Evolutionary conservation across 805 yeast species (phyloP), one percentile per base, ranked within the genome.

Genomic region (Kodamaea kaohsiungensis): DNA sequence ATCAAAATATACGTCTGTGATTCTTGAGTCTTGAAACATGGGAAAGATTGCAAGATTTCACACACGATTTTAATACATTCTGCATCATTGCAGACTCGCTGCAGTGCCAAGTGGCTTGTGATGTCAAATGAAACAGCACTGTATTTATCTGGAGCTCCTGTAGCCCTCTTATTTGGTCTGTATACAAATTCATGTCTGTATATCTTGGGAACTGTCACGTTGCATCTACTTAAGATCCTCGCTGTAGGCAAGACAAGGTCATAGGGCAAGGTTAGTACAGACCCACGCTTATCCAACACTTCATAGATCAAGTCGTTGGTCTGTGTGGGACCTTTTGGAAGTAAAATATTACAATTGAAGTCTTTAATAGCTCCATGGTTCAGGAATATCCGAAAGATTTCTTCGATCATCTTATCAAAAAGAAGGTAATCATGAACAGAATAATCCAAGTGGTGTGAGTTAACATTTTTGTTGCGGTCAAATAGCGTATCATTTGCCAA

Each of bases 221-320:
- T 79, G n/a, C 77, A 75, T 53, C 87, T 83, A 1, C 97, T 91
- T 33, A 95, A 68, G 49, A 84, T 77, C 59, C 98, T 77, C 0
- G 99, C 99, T 75, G 88, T 82, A 0, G 99, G 98, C 35, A 92
- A 73, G 0, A 96, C 89, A 57, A 92, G 76, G 66, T 95, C 99
- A 65, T 88, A 91, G 2, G 97, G 96, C 35, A 95, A 71, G 60
- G 92, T 96, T 35, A 95, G 72, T 2, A 95, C 93, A 0, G 91
- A 84, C 0, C 99, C 99, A 30, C 90, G 86, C 50, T 83, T 79
- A 64, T 93, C 98, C 51, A 95, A 71, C 1, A 95, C 81, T 61
- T 92, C 95, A 60, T 88, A 91, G 0, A 89, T 86, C 48, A 81
- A 80, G 51, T 85, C 88, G 18, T 82, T 76, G 1, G 86, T 71